Base-by-base conservation (phyloP, 2,329 filamentous ascomycete species). In the Pestalotiopsis sp. region DNA sequence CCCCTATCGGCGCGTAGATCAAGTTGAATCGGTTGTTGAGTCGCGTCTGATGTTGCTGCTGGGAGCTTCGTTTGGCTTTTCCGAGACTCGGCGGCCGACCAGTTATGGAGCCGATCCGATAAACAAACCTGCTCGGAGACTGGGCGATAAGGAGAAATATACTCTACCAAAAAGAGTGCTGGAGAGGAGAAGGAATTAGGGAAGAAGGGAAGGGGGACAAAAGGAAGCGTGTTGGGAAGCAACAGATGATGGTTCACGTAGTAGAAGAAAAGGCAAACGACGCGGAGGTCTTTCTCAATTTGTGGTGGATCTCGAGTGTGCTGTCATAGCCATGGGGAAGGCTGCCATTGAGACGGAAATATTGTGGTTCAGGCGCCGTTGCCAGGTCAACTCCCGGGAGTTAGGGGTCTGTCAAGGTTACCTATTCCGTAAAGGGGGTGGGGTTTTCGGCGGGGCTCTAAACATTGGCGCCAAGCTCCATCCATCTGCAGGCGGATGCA, bases 311-410 rank as follows among this genome's bases (percentile, higher is more conserved):
- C 31, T 36, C 45, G 45, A 62, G 31, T 62, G 59, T 62, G 59
- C 59, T 62, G 59, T 62, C 59, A 62, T 62, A 12, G 27, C 59
- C 45, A 52, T 52, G 45, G 45, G 20, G 45, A 52, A 52, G 45
- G 57, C 57, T 59, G 57, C 57, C 57, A 27, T 13, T 36, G n/a
- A 11, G 57, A 52, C 45, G 59, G 59, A 62, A 40, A 62, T 62
- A 40, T 62, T 62, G 59, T 62, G 59, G 59, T 62, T 27, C 59
- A 11, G 27, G 25, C 59, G 5, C 13, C 59, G 59, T 62, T 62
- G 59, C 27, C 27, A 20, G 59, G 59, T 62, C 59, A 62, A 62
- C 59, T n/a, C 25, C 17, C 27, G 27, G 59, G 59, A 36, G 27
- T 17, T 62, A 62, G 59, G 59, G 59, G 59, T 20, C 31, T 62